Evolutionary conservation across 2,329 filamentous ascomycete genomes (phyloP).

Genomic region (Lithohypha guttulata): DNA sequence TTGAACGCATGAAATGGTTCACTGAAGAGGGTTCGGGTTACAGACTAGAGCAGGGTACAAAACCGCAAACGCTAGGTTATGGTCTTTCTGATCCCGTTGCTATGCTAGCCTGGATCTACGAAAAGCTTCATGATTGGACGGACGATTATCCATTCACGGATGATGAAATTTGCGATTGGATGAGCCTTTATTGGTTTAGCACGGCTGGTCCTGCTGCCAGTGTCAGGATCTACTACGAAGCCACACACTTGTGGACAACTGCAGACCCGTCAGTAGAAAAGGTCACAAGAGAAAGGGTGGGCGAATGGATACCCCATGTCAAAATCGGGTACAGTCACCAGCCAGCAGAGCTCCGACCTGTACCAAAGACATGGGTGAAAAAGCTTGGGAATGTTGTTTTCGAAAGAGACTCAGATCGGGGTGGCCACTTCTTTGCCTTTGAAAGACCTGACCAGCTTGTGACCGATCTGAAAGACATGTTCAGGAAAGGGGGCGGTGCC

Average conservation of each 20-base stretch:
- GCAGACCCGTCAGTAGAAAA: constrained; percentile 2
- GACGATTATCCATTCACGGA: constrained; percentile 63
- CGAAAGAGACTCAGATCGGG: constrained; percentile 31
- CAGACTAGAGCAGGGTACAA: constrained; percentile 49
- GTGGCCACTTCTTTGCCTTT: constrained; percentile 46
- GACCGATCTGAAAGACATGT: constrained; percentile 38
- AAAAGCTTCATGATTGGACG: constrained; percentile 69
- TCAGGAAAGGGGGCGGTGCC: constrained; percentile 33
- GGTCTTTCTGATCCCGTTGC: constrained; percentile 59
- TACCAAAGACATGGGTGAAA: constrained; percentile 41
- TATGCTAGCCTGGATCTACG: constrained; percentile 66
- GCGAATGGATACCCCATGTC: constrained; percentile 35
- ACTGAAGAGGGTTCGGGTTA: constrained; percentile 42
- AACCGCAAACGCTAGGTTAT: constrained; percentile 63
- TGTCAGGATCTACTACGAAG: constrained; percentile 59
- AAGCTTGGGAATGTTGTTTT: constrained; percentile 43
- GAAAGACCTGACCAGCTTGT: constrained; percentile 39
- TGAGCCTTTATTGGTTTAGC: constrained; percentile 63
- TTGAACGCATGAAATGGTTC: constrained; percentile 49
- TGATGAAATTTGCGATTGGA: constrained; percentile 65
- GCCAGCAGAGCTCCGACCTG: constrained; percentile 39
- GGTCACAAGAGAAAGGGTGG: constrained; percentile 9
- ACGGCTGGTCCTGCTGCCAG: constrained; percentile 56
- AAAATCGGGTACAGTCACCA: constrained; percentile 45
- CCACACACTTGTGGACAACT: constrained; percentile 29